These are phyloP conservation scores for Nicotiana noctiflora DNA, from an alignment of 257 asterid genomes.

Conservation along the genomic window DNA sequence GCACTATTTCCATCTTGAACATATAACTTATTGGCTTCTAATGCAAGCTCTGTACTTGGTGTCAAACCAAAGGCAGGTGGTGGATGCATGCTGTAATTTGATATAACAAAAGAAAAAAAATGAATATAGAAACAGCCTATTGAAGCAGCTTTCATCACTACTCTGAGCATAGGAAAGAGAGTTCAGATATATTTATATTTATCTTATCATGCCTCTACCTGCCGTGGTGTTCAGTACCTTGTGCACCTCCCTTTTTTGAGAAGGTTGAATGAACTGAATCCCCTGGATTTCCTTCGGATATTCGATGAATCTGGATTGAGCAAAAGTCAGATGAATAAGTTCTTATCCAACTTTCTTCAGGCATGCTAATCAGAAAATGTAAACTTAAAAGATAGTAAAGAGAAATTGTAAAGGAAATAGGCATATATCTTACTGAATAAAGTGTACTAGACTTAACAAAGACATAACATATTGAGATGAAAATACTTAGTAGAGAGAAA, in stretches of 20 bases:
- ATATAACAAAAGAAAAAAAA: background rate
- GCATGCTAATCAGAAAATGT: background rate
- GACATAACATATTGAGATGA: background rate
- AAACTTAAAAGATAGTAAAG: background rate
- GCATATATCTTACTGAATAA: background rate
- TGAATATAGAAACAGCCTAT: background rate
- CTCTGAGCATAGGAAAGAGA: background rate
- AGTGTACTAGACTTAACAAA: background rate
- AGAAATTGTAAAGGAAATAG: background rate
- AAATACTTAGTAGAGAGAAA: background rate
- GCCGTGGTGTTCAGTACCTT: slow-evolving; percentile 27
- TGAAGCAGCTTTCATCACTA: background rate
- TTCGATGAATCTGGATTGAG: slow-evolving; percentile 45
- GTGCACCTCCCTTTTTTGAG: slow-evolving; percentile 25
- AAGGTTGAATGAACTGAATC: slow-evolving; percentile 38
- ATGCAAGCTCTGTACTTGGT: slow-evolving; percentile 35
- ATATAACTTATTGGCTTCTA: slow-evolving; percentile 27
- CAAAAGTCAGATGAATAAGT: slow-evolving; percentile 1
- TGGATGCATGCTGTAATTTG: slow-evolving; percentile 47
- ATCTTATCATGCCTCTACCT: slow-evolving; percentile 17
- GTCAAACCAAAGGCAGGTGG: slow-evolving; percentile 61
- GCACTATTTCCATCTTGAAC: slow-evolving; percentile 41
- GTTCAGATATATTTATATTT: slow-evolving; percentile 1
- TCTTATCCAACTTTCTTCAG: background rate
- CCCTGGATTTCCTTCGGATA: slow-evolving; percentile 38